Percentiles rank a stretch among this genome's conserved stretches.
Evolutionary conservation across 2,329 filamentous ascomycete species (phyloP).

Genomic region (Monosporascus sp.): DNA sequence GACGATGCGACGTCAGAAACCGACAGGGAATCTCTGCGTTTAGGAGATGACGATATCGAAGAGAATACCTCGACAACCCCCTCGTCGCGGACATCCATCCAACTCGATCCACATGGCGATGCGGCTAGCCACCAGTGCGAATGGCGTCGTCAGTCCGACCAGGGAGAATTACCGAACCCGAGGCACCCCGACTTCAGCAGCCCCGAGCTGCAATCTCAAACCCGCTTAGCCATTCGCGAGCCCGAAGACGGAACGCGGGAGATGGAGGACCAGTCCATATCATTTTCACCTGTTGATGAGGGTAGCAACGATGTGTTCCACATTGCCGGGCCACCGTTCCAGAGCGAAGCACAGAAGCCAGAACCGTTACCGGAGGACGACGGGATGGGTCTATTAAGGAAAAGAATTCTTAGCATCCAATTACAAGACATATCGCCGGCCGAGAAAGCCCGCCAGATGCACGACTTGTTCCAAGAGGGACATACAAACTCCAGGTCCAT

Average conservation of each 20-base stretch:
- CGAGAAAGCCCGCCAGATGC: conserved; percentile 69
- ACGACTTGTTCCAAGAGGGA: conserved; percentile 63
- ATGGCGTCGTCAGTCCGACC: conserved; percentile 1
- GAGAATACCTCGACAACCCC: conserved; percentile 18
- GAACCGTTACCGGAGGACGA: conserved; percentile 65
- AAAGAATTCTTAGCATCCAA: conserved; percentile 65
- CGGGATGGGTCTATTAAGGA: conserved; percentile 65
- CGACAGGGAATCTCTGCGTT: conserved; percentile 21
- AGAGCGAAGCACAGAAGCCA: conserved; percentile 7
- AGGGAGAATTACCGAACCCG: background rate
- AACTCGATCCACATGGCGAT: conserved; percentile 10
- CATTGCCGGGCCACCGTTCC: background rate
- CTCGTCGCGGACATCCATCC: conserved; percentile 23
- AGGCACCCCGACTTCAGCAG: conserved; percentile 2
- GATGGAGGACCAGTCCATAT: conserved; percentile 6
- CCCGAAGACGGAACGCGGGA: conserved; percentile 5
- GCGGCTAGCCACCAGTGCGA: conserved; percentile 2
- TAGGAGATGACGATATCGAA: conserved; percentile 15
- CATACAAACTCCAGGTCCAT: conserved; percentile 46
- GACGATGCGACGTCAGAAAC: conserved; percentile 26
- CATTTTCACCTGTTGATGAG: conserved; percentile 8
- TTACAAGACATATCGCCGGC: conserved; percentile 49
- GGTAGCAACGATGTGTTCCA: conserved; percentile 6
- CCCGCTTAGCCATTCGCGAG: conserved; percentile 1
- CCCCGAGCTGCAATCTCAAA: background rate